Base-by-base conservation (phyloP, 768 basidiomycete genomes). In the Hericium erinaceus region DNA sequence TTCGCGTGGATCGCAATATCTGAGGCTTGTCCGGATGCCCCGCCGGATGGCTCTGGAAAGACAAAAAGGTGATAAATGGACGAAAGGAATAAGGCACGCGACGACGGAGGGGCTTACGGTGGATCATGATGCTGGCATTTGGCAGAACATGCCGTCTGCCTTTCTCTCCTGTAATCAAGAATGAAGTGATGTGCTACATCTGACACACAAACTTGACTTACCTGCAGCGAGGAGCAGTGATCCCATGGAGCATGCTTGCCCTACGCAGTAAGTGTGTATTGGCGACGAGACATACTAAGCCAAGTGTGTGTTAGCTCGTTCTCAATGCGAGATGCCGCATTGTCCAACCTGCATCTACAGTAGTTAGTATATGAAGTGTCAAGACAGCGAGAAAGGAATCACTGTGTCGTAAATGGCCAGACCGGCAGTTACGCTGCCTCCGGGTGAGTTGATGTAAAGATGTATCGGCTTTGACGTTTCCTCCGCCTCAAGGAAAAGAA, bases 1-100 rank as follows among this genome's bases (percentile, higher is more conserved):
- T 89, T 90, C 3, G 95, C 95, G 67, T 95, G 92, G 60, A 95
- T 95, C n/a, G 93, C 92, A 64, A 98, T 95, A 72, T 98, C 95
- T 41, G 87, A 87, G 20, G 95, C 95, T 69, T 95, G 94, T 4
- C 95, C 95, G 33, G 89, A 89, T 48, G 94, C 94, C 40, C 95
- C 95, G 56, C 95, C 95, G 39, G 93, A 95, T 0, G 95, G 95
- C 72, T 98, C 95, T 97, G 74, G 54, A 52, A 51, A 54, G 52
- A 24, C 12, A 28, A 39, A 20, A 1, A 22, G 16, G 50, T 37
- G 5, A 37, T 16, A 49, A 24, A n/a, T 9, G 33, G 33, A 24
- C 16, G 13, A 13, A n/a, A 28, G 6, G 16, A 18, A 20, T 18
- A 13, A 8, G 22, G 33, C 20, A 10, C 52, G 26, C 39, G 60